phyloP scores from a whole-genome alignment of 305 asterid species.

The Rubia occidens region DNA sequence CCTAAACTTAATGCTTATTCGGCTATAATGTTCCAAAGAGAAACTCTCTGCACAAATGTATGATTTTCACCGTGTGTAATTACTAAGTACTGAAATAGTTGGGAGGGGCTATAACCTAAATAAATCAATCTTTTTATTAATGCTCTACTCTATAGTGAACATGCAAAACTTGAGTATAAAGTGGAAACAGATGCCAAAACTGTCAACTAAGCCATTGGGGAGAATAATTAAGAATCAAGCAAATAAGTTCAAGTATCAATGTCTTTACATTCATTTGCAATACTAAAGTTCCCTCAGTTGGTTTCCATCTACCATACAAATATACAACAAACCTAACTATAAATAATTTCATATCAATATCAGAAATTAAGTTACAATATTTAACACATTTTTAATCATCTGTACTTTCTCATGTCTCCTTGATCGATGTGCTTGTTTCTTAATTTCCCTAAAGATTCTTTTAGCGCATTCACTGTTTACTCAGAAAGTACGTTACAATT shows the following conservation, averaged over 20 bases:
- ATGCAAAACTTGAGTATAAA: neutral
- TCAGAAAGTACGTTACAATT: too few species aligned
- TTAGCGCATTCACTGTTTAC: too few species aligned
- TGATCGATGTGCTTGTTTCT: too few species aligned
- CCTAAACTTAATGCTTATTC: neutral
- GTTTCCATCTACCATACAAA: too few species aligned
- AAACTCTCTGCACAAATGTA: neutral
- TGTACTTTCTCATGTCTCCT: neutral
- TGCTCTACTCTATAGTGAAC: neutral
- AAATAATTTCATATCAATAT: too few species aligned
- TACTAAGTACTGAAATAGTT: too few species aligned
- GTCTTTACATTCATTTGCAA: neutral
- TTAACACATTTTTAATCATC: neutral
- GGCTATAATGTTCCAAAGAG: neutral
- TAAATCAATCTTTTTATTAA: neutral
- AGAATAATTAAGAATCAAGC: neutral
- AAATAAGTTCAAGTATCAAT: neutral
- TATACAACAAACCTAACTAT: too few species aligned
- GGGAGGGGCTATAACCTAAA: too few species aligned
- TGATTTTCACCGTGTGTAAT: too few species aligned
- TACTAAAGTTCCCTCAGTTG: too few species aligned
- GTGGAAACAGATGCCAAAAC: neutral
- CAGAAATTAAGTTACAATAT: too few species aligned
- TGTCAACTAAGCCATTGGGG: neutral
- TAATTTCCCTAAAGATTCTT: too few species aligned